phyloP scores from a whole-genome alignment of 2,329 filamentous ascomycete species.

The Neonectria hederae region DNA sequence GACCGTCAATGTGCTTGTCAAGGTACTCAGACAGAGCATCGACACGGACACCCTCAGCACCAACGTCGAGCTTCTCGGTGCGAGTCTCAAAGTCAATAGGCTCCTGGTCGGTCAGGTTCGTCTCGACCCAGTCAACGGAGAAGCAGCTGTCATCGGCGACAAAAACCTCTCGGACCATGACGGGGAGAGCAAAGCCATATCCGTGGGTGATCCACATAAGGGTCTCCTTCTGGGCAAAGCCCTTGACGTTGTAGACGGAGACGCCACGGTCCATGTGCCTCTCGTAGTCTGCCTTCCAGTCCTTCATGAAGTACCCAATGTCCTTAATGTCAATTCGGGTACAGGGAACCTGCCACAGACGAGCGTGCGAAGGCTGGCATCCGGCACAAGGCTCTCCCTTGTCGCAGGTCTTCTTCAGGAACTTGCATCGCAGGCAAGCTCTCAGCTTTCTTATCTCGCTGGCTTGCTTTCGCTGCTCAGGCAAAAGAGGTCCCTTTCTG shows the following conservation, averaged over 20 bases:
- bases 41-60: constrained; percentile 85
- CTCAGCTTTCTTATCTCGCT: constrained; percentile 96
- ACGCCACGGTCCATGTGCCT: constrained; percentile 87
- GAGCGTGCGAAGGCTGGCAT: constrained; percentile 93
- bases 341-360: constrained; percentile 97
- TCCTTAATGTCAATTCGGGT: constrained; percentile 99
- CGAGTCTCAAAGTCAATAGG: constrained; percentile 85
- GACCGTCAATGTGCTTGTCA: constrained; percentile 91
- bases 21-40: constrained; percentile 89
- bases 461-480: constrained; percentile 94
- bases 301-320: constrained; percentile 98
- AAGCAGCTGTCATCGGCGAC: constrained; percentile 94
- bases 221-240: constrained; percentile 73
- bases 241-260: constrained; percentile 95
- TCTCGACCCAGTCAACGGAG: constrained; percentile 92
- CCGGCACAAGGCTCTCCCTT: constrained; percentile 96
- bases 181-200: constrained; percentile 91
- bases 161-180: constrained; percentile 93
- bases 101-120: constrained; percentile 71
- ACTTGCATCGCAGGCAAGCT: constrained; percentile 95
- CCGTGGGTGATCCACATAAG: constrained; percentile 94
- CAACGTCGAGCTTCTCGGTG: constrained; percentile 89
- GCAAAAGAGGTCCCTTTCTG: constrained; percentile 86
- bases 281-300: constrained; percentile 98
- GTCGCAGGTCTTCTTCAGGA: constrained; percentile 98